Percentiles rank a stretch among this genome's conserved stretches.
phyloP scores from a whole-genome alignment of 306 rosid genomes.

The Vigna trinervia region DNA sequence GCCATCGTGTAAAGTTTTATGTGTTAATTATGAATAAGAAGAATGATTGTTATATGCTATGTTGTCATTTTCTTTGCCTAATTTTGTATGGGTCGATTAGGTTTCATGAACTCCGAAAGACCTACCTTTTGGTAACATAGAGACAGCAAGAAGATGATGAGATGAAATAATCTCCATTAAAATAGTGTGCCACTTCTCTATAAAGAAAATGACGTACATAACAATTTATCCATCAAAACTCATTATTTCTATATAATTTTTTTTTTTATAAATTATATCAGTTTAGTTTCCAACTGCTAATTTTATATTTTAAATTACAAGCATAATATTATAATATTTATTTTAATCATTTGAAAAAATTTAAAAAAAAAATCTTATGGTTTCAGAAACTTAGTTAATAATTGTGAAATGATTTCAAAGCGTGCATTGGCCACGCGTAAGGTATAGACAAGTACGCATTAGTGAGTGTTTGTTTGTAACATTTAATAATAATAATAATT shows the following conservation, averaged over 20 bases:
- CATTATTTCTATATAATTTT: too few relatives aligned
- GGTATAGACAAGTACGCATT: neutral
- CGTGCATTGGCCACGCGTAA: slow-evolving; percentile 17
- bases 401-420: neutral
- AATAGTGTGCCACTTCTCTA: slow-evolving; percentile 20
- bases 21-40: slow-evolving; percentile 14
- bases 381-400: neutral
- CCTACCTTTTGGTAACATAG: slow-evolving; percentile 45
- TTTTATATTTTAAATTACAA: neutral
- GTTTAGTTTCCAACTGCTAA: neutral
- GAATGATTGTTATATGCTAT: neutral
- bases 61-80: slow-evolving; percentile 41
- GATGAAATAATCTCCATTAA: slow-evolving; percentile 23
- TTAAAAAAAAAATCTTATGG: neutral
- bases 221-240: slow-evolving; percentile 12
- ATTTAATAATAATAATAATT: neutral
- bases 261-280: too few relatives aligned
- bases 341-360: neutral
- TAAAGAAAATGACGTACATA: slow-evolving; percentile 24
- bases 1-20: neutral
- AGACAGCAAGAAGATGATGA: slow-evolving; percentile 15
- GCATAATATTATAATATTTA: neutral
- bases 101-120: slow-evolving; percentile 40
- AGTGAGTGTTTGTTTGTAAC: neutral
- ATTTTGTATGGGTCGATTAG: slow-evolving; percentile 40